phyloP scores from a whole-genome alignment of 352 stramenopile genomes.

The Globisporangium cederbergense region DNA sequence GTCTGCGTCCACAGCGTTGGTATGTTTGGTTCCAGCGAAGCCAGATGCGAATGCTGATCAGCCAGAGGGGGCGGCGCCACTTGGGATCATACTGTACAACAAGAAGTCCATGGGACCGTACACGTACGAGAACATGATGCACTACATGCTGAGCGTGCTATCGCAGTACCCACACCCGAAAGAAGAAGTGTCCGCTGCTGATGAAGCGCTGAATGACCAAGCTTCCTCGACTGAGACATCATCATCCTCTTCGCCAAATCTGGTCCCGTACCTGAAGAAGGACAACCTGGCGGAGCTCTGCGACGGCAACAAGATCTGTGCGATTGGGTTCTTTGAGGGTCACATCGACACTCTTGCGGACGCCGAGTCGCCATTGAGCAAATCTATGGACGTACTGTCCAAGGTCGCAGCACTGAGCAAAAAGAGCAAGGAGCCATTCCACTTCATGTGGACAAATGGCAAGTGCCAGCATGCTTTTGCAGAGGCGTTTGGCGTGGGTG shows the following conservation, averaged over 20 bases:
- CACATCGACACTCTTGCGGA: constrained; percentile 46
- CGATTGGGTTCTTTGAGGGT: constrained; percentile 71
- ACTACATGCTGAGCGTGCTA: constrained; percentile 63
- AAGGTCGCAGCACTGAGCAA: constrained; percentile 47
- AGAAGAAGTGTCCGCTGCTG: constrained; percentile 12
- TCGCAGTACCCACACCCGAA: constrained; percentile 58
- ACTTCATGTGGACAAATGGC: constrained; percentile 76
- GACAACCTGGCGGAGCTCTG: constrained; percentile 52
- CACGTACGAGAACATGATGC: constrained; percentile 64
- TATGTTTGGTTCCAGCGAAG: constrained; percentile 45
- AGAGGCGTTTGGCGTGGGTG: constrained; percentile 58
- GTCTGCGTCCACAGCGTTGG: constrained; percentile 32
- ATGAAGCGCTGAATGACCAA: constrained; percentile 18
- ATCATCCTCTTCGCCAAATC: constrained; percentile 14
- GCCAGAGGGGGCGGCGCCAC: constrained; percentile 31
- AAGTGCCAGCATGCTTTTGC: constrained; percentile 74
- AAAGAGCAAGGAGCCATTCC: constrained; percentile 51
- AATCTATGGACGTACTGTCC: constrained; percentile 34
- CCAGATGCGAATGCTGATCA: constrained; percentile 20
- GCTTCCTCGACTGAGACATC: constrained; percentile 16
- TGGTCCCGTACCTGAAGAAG: constrained; percentile 54
- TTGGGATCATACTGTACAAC: constrained; percentile 62
- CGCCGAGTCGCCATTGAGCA: constrained; percentile 37
- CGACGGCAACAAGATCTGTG: constrained; percentile 63
- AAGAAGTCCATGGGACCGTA: constrained; percentile 66